Percentiles rank a stretch among this genome's conserved stretches.
Conservation (phyloP, 1,284 basidiomycete genomes). For the Grifola frondosa region DNA sequence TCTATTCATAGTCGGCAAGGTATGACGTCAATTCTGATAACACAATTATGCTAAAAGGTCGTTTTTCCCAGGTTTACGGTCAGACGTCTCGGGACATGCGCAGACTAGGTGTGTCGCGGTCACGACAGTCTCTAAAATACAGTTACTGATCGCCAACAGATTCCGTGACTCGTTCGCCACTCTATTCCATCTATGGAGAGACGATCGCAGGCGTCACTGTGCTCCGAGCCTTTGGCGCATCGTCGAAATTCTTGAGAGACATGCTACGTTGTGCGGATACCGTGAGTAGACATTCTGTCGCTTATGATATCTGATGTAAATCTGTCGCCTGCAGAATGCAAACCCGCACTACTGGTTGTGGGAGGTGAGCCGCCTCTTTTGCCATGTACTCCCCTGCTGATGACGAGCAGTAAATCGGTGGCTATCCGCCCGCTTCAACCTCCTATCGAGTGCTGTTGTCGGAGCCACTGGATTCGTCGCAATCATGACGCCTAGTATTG, state of each 20-base stretch:
- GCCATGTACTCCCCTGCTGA: not conserved
- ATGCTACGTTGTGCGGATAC: conserved; percentile 87
- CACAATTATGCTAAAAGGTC: too few species aligned
- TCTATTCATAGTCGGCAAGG: conserved; percentile 45
- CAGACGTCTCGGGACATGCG: conserved; percentile 90
- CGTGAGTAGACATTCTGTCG: conserved; percentile 38
- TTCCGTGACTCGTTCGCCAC: conserved; percentile 85
- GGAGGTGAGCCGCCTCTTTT: conserved; percentile 55
- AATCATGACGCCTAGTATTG: conserved; percentile 68
- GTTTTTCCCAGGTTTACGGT: conserved; percentile 62
- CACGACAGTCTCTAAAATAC: conserved; percentile 2
- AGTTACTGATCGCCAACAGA: conserved; percentile 43
- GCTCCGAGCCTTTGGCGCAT: conserved; percentile 85
- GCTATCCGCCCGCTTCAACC: conserved; percentile 81
- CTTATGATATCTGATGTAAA: conserved; percentile 9
- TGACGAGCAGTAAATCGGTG: conserved; percentile 76
- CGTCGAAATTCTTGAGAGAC: conserved; percentile 81
- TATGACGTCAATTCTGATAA: conserved; percentile 19
- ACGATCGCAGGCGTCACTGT: conserved; percentile 88
- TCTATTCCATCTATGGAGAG: conserved; percentile 92
- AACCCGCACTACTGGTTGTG: conserved; percentile 88
- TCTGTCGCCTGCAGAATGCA: conserved; percentile 50
- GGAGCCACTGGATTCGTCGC: conserved; percentile 72
- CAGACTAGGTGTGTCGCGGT: conserved; percentile 58
- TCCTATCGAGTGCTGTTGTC: conserved; percentile 73